These are phyloP conservation scores for Quercus tomentella DNA, from an alignment of 331 rosid species.

Conservation along the genomic window DNA sequence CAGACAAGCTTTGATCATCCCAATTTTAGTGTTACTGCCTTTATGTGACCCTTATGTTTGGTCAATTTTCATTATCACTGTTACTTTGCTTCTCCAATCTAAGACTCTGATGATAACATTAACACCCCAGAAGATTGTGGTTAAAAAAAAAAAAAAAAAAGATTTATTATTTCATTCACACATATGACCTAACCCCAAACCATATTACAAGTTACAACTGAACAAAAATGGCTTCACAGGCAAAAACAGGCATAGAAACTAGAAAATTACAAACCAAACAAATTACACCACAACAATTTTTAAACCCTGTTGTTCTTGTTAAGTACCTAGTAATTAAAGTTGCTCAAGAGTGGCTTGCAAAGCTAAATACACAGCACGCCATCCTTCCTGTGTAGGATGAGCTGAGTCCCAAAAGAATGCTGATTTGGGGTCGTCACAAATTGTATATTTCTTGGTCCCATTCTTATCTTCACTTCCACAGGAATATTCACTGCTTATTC, in stretches of 20 bases:
- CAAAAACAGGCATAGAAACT: neutral
- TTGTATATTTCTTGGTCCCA: conserved; percentile 31
- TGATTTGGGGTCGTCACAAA: conserved; percentile 33
- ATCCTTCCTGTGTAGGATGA: conserved; percentile 49
- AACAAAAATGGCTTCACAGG: neutral
- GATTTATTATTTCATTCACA: neutral
- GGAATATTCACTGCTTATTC: conserved; percentile 22
- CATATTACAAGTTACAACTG: neutral
- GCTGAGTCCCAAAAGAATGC: conserved; percentile 49
- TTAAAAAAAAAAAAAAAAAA: neutral
- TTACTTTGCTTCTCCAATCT: no score
- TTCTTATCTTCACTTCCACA: conserved; percentile 36
- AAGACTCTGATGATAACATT: no score
- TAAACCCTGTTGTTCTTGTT: neutral
- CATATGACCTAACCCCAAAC: no score
- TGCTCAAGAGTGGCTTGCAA: conserved; percentile 16
- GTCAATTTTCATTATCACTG: no score
- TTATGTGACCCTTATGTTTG: no score
- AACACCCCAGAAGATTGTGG: neutral
- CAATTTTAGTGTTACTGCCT: no score
- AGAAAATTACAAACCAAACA: neutral
- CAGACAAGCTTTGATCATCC: no score
- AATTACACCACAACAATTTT: no score
- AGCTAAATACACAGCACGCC: conserved; percentile 40
- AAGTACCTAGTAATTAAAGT: neutral